Evolutionary conservation across 225 moss, liverwort and hornwort species (phyloP), one percentile per base, ranked within the genome.

Genomic region (Pleurozium schreberi): DNA sequence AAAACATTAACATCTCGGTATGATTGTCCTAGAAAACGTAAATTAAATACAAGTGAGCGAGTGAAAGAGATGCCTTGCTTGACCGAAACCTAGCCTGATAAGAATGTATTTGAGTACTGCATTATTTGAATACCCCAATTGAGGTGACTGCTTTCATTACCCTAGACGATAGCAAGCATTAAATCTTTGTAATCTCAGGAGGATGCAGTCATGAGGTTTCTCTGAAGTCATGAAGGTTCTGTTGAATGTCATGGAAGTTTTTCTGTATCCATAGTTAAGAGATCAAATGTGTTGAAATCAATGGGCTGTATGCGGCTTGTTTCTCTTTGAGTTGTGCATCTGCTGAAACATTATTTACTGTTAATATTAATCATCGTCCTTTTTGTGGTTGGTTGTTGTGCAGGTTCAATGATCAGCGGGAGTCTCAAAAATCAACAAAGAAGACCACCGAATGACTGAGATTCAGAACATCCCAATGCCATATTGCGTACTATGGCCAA

Each of bases 1-100:
- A 80, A 85, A 88, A 84, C 38, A 84, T 87, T 28, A 89, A 66
- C 80, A 94, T 92, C 76, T 86, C 77, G 81, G 89, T 92, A 92
- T n/a, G n/a, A n/a, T n/a, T 75, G 91, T 91, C 84, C 81, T 65
- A 75, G 75, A 83, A 80, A 84, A 80, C 52, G 52, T 88, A 15
- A 55, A n/a, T 20, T 14, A 34, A 84, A 9, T 40, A 42, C 78
- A 59, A 61, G 23, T 69, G 47, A 86, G 57, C 69, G 70, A 86
- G 19, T 86, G 83, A 42, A 59, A 38, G 58, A 80, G 60, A 60
- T 58, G 60, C 30, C 60, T 31, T 8, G 20, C 17, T 81, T 63
- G 63, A 23, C 63, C 45, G 47, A 61, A 82, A 62, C 33, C 9
- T 43, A 82, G 63, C 23, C 23, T 2, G 21, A 62, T 34, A 47